Conservation (phyloP, 345 rosid genomes). For the Combretum micranthum region DNA sequence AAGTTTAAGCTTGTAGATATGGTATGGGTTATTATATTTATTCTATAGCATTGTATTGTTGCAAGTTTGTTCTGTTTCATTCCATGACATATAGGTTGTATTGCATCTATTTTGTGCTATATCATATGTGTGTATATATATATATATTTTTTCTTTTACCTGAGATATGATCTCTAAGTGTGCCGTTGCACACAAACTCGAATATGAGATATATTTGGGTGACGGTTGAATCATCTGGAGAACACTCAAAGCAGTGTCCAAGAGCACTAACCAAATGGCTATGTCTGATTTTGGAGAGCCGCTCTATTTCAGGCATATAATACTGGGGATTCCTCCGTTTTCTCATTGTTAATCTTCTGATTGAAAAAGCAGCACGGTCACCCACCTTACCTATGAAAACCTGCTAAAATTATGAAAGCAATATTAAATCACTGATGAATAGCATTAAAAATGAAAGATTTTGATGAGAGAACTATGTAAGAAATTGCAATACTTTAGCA, state of each 20-base stretch:
- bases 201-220: conserved; percentile 34
- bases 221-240: conserved; percentile 30
- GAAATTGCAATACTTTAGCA: too few relatives aligned
- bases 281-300: conserved; percentile 55
- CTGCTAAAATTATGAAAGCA: conserved; percentile 22
- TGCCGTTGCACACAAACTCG: conserved; percentile 36
- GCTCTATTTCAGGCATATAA: conserved; percentile 36
- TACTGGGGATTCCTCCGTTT: conserved; percentile 27
- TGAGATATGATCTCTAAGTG: conserved; percentile 33
- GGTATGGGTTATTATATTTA: too few relatives aligned
- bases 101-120: too few relatives aligned
- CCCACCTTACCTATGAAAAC: conserved; percentile 34
- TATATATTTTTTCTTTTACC: too few relatives aligned
- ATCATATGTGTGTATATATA: too few relatives aligned
- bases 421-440: too few relatives aligned
- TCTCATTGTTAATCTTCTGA: conserved; percentile 35
- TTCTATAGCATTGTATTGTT: too few relatives aligned
- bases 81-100: neutral
- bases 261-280: conserved; percentile 46
- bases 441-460: neutral
- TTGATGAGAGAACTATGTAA: too few relatives aligned
- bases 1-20: too few relatives aligned
- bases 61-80: too few relatives aligned
- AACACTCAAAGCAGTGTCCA: conserved; percentile 51
- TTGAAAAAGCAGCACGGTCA: conserved; percentile 29